These are phyloP conservation scores for Solanum hybrid DNA, from an alignment of 305 asterid species.

Conservation along the genomic window DNA sequence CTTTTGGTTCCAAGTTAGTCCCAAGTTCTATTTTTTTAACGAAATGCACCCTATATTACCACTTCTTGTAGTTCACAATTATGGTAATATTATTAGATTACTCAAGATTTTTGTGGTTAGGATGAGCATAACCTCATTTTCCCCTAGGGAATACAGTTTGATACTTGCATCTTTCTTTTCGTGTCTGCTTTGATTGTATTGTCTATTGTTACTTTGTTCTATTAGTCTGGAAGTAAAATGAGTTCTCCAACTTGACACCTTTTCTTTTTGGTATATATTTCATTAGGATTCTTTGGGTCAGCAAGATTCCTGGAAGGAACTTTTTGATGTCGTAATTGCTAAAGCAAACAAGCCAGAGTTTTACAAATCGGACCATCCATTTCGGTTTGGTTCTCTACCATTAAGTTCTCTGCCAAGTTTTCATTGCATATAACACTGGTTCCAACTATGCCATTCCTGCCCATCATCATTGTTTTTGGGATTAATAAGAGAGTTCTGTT, in stretches of 20 bases:
- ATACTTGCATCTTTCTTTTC: neutral
- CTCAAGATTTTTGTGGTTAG: neutral
- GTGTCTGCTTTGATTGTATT: neutral
- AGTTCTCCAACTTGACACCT: neutral
- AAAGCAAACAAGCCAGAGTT: conserved; percentile 95
- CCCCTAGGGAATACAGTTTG: neutral
- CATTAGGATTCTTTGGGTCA: conserved; percentile 69
- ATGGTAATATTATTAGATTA: neutral
- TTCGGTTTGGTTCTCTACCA: conserved; percentile 46
- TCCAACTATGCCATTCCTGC: neutral
- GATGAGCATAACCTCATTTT: neutral
- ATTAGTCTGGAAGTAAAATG: neutral
- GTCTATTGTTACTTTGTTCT: neutral
- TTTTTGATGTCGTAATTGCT: conserved; percentile 91
- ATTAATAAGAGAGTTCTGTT: neutral
- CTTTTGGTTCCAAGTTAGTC: neutral
- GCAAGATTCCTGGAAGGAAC: conserved; percentile 88
- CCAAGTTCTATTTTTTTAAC: neutral
- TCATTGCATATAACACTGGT: neutral
- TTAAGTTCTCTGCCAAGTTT: neutral
- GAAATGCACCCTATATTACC: neutral
- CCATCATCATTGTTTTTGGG: neutral
- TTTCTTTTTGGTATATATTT: neutral
- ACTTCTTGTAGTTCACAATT: neutral
- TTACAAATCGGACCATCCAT: conserved; percentile 94